These are phyloP conservation scores for Carex parvula DNA, from an alignment of 176 grass and related monocot genomes.

Conservation along the genomic window DNA sequence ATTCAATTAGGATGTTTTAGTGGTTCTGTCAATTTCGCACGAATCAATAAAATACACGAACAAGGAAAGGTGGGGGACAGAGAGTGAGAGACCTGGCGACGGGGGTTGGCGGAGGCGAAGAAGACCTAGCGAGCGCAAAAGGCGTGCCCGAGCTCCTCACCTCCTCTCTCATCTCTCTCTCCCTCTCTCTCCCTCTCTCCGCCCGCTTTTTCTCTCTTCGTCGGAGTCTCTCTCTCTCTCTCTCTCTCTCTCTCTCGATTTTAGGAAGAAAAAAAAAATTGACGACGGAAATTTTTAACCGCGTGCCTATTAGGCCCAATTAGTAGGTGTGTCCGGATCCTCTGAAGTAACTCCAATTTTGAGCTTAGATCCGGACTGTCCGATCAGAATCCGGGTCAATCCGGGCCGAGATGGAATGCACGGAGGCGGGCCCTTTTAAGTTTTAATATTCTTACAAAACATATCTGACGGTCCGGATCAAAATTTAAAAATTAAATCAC, in stretches of 20 bases:
- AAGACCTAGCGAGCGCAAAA: slow-evolving; percentile 53
- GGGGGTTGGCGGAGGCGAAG: slow-evolving; percentile 68
- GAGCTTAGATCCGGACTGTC: too few relatives aligned
- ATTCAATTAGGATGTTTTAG: not conserved
- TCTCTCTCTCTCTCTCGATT: slow-evolving; percentile 36
- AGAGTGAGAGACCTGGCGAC: slow-evolving; percentile 56
- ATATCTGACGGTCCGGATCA: too few relatives aligned
- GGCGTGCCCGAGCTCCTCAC: slow-evolving; percentile 75
- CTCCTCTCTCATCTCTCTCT: slow-evolving; percentile 69
- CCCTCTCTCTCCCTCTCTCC: slow-evolving; percentile 1
- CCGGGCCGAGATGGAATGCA: too few relatives aligned
- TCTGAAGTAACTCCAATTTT: too few relatives aligned
- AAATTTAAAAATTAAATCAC: too few relatives aligned
- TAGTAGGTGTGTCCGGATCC: not conserved
- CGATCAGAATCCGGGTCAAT: too few relatives aligned
- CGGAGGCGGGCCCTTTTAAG: too few relatives aligned
- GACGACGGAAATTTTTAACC: not conserved
- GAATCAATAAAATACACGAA: not conserved
- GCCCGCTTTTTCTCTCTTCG: slow-evolving; percentile 17
- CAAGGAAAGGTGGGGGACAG: not conserved
- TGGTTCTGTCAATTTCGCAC: slow-evolving; percentile 14
- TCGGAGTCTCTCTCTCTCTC: slow-evolving; percentile 26
- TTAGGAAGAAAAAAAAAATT: not conserved
- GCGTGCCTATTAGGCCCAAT: slow-evolving; percentile 3
- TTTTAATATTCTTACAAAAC: too few relatives aligned